Evolutionary conservation across 176 grass and related monocot genomes (phyloP).

Genomic region (Eragrostis curvula): DNA sequence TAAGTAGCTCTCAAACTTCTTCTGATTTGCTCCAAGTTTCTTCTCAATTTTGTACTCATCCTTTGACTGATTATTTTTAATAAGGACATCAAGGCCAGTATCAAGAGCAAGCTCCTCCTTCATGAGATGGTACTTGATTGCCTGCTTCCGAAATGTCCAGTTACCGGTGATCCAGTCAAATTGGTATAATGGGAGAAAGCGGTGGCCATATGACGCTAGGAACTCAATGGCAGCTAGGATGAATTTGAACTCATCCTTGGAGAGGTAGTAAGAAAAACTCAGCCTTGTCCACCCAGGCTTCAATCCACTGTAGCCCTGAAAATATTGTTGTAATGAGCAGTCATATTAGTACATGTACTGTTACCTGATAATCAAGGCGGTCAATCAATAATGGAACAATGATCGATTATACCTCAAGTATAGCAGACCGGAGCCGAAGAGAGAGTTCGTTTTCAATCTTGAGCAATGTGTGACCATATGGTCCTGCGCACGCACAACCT

Average conservation of each 20-base stretch:
- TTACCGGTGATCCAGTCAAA: conserved; percentile 72
- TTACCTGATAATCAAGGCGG: background rate
- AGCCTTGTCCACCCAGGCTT: conserved; percentile 87
- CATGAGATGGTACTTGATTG: conserved; percentile 54
- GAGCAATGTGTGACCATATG: conserved; percentile 76
- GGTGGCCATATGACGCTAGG: conserved; percentile 58
- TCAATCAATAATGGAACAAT: background rate
- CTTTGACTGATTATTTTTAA: background rate
- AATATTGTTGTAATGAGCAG: background rate
- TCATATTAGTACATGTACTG: background rate
- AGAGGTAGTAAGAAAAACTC: conserved; percentile 79
- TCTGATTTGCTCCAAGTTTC: background rate
- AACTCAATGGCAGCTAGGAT: conserved; percentile 67
- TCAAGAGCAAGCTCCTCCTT: conserved; percentile 36
- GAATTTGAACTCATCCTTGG: conserved; percentile 69
- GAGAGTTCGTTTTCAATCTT: conserved; percentile 49
- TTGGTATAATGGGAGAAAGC: conserved; percentile 64
- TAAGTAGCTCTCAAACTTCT: conserved; percentile 56
- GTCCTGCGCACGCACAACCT: conserved; percentile 73
- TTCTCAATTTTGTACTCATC: background rate
- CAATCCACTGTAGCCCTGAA: conserved; percentile 78
- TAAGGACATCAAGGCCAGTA: background rate
- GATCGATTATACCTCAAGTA: conserved; percentile 53
- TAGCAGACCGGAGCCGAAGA: conserved; percentile 58
- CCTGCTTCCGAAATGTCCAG: conserved; percentile 63